phyloP scores from a whole-genome alignment of 176 grass and related monocot genomes.

The Phyllostachys edulis region DNA sequence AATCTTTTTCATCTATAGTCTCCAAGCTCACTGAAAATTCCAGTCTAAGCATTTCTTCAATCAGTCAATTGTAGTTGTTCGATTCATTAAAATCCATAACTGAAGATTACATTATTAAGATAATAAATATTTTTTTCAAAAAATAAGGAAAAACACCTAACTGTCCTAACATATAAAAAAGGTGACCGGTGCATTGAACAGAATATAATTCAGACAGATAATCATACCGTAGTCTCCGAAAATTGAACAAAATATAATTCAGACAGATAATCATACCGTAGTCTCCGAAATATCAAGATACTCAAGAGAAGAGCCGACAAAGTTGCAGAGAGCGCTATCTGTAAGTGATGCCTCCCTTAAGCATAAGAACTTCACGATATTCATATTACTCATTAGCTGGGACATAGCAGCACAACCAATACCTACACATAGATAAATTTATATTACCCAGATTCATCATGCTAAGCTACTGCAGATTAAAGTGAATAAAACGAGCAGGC shows the following conservation, averaged over 20 bases:
- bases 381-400: slow-evolving; percentile 44
- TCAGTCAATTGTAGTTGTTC: too few relatives aligned
- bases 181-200: neutral
- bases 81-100: too few relatives aligned
- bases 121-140: neutral
- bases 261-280: slow-evolving; percentile 43
- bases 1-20: too few relatives aligned
- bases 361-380: slow-evolving; percentile 41
- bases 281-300: slow-evolving; percentile 85
- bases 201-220: slow-evolving; percentile 16
- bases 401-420: slow-evolving; percentile 46
- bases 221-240: slow-evolving; percentile 69
- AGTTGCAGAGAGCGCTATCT: slow-evolving; percentile 54
- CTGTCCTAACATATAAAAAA: slow-evolving; percentile 12
- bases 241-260: slow-evolving; percentile 24
- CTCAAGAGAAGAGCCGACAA: slow-evolving; percentile 55
- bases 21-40: too few relatives aligned
- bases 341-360: slow-evolving; percentile 67
- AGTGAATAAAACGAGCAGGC: neutral
- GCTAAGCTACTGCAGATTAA: neutral
- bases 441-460: slow-evolving; percentile 17
- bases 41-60: too few relatives aligned
- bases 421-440: slow-evolving; percentile 30
- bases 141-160: neutral
- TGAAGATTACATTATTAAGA: neutral